Evolutionary conservation across 306 rosid genomes (phyloP).

Genomic region (Rubus parviflorus): DNA sequence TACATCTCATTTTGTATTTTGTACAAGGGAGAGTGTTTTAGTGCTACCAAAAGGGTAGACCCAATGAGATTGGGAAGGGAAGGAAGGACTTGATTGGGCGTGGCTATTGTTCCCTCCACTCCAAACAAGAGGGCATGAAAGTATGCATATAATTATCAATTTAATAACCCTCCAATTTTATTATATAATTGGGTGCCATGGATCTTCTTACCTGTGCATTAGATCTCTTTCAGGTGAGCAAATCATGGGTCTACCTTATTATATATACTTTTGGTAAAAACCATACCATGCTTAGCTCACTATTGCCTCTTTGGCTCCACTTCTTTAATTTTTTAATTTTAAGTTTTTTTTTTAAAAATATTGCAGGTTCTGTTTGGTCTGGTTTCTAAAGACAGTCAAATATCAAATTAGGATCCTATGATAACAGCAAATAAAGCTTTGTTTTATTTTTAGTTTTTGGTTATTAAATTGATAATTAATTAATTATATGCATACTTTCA

Average conservation of each 20-base stretch:
- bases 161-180: slow-evolving; percentile 21
- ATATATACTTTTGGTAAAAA: slow-evolving; percentile 13
- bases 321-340: slow-evolving; percentile 12
- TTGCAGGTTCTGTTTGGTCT: slow-evolving; percentile 17
- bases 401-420: slow-evolving; percentile 14
- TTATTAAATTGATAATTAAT: too few species aligned
- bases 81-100: slow-evolving; percentile 46
- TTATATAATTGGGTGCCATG: slow-evolving; percentile 34
- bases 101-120: slow-evolving; percentile 87
- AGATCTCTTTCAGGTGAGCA: slow-evolving; percentile 72
- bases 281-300: slow-evolving; percentile 29
- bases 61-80: slow-evolving; percentile 51
- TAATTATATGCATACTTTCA: too few species aligned
- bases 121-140: slow-evolving; percentile 74
- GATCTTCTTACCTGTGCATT: slow-evolving; percentile 69
- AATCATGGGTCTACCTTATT: slow-evolving; percentile 52
- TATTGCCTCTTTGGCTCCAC: slow-evolving; percentile 17
- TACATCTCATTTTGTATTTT: slow-evolving; percentile 29
- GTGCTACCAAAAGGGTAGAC: slow-evolving; percentile 70
- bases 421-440: not conserved
- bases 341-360: not conserved
- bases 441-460: not conserved
- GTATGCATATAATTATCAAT: slow-evolving; percentile 29
- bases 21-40: slow-evolving; percentile 37
- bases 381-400: slow-evolving; percentile 13